These are phyloP conservation scores for Cymbopogon citratus DNA, from an alignment of 176 grass and related monocot species.

Conservation along the genomic window DNA sequence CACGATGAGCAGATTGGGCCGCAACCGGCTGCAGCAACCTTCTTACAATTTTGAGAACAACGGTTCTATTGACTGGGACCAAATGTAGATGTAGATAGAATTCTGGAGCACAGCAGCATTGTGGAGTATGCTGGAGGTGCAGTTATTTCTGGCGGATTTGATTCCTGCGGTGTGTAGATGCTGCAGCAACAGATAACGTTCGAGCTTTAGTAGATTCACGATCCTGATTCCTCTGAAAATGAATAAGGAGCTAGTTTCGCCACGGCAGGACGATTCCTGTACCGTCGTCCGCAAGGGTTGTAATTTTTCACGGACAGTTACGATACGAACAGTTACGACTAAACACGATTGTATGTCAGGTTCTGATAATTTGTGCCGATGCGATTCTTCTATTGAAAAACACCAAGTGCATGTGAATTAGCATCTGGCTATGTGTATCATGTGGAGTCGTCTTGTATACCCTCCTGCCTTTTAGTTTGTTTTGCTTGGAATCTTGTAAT, in stretches of 20 bases:
- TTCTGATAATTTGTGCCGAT: conserved; percentile 3
- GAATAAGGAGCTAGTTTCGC: conserved; percentile 22
- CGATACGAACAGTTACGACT: not conserved
- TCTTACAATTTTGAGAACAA: conserved; percentile 57
- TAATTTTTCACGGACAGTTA: not conserved
- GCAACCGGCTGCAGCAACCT: conserved; percentile 67
- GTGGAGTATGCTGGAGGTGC: not conserved
- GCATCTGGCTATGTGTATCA: not conserved
- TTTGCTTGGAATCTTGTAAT: no score
- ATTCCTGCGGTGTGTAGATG: conserved; percentile 4
- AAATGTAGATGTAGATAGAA: conserved; percentile 64
- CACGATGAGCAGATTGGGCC: conserved; percentile 68
- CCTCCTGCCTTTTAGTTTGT: no score
- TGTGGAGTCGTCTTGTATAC: not conserved
- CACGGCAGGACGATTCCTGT: not conserved
- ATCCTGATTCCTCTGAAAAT: not conserved
- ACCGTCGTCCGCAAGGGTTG: not conserved
- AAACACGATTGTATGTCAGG: not conserved
- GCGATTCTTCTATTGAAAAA: not conserved
- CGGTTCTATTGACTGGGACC: conserved; percentile 72
- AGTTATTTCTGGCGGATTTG: conserved; percentile 10
- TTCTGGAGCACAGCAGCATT: not conserved
- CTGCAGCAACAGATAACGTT: not conserved
- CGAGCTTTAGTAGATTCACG: not conserved
- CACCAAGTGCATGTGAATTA: not conserved